Conservation (phyloP, 106 monocot species). For the Acorus gramineus region DNA sequence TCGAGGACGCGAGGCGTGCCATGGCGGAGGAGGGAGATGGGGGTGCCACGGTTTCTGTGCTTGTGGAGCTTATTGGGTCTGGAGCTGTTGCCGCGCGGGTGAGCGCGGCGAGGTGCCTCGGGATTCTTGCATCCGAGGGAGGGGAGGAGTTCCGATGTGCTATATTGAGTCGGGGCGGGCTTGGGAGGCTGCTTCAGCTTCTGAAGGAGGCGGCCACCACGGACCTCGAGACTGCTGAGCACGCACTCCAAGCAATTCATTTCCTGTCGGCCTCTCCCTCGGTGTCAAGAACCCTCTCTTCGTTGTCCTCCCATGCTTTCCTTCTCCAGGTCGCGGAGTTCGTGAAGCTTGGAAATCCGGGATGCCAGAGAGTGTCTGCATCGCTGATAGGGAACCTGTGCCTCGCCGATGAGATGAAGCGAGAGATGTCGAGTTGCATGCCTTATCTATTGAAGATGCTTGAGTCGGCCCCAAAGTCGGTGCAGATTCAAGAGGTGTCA, state of each 20-base stretch:
- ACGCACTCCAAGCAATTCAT: conserved; percentile 45
- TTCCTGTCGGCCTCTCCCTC: conserved; percentile 34
- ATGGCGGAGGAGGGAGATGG: conserved; percentile 54
- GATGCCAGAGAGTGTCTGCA: conserved; percentile 29
- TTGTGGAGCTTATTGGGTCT: conserved; percentile 39
- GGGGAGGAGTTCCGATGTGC: conserved; percentile 20
- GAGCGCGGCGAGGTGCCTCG: conserved; percentile 50
- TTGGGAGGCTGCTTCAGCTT: conserved; percentile 36
- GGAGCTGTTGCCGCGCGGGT: conserved; percentile 15
- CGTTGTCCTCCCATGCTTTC: conserved; percentile 12
- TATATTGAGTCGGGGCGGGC: conserved; percentile 38
- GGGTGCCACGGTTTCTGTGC: conserved; percentile 31
- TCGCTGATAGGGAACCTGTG: conserved; percentile 33
- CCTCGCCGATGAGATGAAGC: conserved; percentile 43
- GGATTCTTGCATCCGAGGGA: conserved; percentile 29
- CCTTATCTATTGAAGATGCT: conserved; percentile 39
- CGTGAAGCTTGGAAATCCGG: conserved; percentile 21
- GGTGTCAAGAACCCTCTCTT: conserved; percentile 24
- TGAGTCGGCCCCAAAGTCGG: conserved; percentile 53
- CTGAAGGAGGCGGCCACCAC: conserved; percentile 15
- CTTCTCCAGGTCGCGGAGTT: conserved; percentile 46
- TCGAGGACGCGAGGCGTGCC: conserved; percentile 29
- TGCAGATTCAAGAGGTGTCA: conserved; percentile 49
- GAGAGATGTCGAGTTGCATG: conserved; percentile 50
- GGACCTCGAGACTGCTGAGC: conserved; percentile 37